Conservation (phyloP, 192 early-diverging fungal species). For the Paraglomus brasilianum region DNA sequence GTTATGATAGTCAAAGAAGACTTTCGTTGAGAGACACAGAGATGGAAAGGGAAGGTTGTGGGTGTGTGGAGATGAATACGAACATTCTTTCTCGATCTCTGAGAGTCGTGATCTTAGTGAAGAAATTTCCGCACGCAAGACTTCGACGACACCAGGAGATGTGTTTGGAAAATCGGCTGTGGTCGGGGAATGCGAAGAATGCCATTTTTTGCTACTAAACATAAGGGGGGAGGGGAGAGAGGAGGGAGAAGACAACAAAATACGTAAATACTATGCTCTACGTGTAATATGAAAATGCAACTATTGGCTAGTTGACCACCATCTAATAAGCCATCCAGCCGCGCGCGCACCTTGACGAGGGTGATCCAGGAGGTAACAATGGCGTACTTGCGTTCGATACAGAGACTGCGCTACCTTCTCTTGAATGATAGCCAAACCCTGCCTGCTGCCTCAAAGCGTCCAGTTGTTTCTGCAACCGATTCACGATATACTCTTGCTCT, state of each 20-base stretch:
- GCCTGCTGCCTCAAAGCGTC: slow-evolving; percentile 52
- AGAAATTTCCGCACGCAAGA: slow-evolving; percentile 33
- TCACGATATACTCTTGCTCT: slow-evolving; percentile 91
- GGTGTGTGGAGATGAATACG: neutral
- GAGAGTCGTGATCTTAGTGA: slow-evolving; percentile 29
- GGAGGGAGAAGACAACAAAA: too few species aligned
- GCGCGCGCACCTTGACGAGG: slow-evolving; percentile 23
- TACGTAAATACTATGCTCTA: too few species aligned
- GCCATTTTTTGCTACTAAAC: slow-evolving; percentile 36
- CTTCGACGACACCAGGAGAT: slow-evolving; percentile 31
- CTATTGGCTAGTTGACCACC: neutral
- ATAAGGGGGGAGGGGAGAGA: neutral
- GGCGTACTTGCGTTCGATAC: slow-evolving; percentile 11
- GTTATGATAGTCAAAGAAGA: too few species aligned
- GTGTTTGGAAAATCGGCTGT: slow-evolving; percentile 10
- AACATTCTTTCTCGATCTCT: slow-evolving; percentile 46
- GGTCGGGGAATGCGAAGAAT: slow-evolving; percentile 25
- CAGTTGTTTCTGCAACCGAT: slow-evolving; percentile 80
- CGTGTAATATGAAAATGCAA: too few species aligned
- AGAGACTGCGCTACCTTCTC: neutral
- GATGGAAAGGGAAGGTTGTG: too few species aligned
- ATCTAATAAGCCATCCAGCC: neutral
- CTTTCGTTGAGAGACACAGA: too few species aligned
- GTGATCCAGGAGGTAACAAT: slow-evolving; percentile 24
- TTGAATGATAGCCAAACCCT: slow-evolving; percentile 19